These are phyloP conservation scores for Prasinococcaceae sp. DNA, from an alignment of 139 green algal species.

Conservation along the genomic window DNA sequence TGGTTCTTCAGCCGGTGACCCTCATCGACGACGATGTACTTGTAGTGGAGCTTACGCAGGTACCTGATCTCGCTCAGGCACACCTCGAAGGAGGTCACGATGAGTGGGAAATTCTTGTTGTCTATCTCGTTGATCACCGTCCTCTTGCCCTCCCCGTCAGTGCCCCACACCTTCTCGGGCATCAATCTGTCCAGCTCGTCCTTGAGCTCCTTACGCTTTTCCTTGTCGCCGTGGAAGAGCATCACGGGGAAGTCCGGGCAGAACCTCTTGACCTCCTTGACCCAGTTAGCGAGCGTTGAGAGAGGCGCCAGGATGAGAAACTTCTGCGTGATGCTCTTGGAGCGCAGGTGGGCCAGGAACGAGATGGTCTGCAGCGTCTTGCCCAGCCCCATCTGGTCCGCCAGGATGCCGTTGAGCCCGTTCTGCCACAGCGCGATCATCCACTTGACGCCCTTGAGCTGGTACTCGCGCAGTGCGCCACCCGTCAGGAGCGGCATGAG, in stretches of 20 bases:
- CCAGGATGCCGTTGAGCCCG: slow-evolving; percentile 39
- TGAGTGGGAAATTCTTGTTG: slow-evolving; percentile 62
- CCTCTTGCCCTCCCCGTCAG: no score
- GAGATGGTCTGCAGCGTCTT: slow-evolving; percentile 95
- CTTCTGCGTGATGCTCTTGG: slow-evolving; percentile 52
- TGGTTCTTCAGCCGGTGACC: slow-evolving; percentile 96
- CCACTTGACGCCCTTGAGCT: slow-evolving; percentile 82
- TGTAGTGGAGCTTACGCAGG: slow-evolving; percentile 51
- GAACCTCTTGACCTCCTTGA: slow-evolving; percentile 67
- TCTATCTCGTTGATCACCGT: neutral
- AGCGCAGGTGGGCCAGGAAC: slow-evolving; percentile 74
- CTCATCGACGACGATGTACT: slow-evolving; percentile 36
- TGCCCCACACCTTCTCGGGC: no score
- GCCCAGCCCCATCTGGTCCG: slow-evolving; percentile 81
- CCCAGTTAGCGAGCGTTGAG: slow-evolving; percentile 87
- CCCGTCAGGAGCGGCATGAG: slow-evolving; percentile 65
- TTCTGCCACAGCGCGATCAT: slow-evolving; percentile 80
- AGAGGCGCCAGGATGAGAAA: slow-evolving; percentile 81
- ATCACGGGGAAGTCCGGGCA: slow-evolving; percentile 58
- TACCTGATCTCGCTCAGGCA: slow-evolving; percentile 67
- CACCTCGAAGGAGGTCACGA: slow-evolving; percentile 91
- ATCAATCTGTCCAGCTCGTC: no score
- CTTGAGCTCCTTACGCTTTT: slow-evolving; percentile 44
- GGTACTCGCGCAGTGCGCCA: slow-evolving; percentile 62
- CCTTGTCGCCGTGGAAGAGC: slow-evolving; percentile 80